Percentiles rank a stretch among this genome's conserved stretches.
phyloP scores from a whole-genome alignment of 2,329 filamentous ascomycete genomes.

The Fusarium sublunatum region DNA sequence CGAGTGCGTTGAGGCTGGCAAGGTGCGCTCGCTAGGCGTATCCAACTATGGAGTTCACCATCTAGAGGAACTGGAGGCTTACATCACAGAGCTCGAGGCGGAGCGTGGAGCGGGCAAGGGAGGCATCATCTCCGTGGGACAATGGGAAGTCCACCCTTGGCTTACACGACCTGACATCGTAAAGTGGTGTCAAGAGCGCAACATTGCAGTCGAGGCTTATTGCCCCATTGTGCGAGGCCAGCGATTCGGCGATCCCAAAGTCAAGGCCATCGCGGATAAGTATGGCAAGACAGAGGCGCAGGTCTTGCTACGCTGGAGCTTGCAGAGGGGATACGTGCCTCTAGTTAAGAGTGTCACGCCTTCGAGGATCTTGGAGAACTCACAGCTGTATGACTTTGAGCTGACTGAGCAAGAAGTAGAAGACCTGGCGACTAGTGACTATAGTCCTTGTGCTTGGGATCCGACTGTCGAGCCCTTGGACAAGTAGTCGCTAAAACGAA shows the following conservation, averaged over 20 bases:
- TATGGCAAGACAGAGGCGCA: constrained; percentile 80
- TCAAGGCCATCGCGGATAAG: constrained; percentile 75
- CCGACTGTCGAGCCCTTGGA: constrained; percentile 62
- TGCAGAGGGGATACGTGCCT: constrained; percentile 81
- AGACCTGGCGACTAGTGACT: constrained; percentile 61
- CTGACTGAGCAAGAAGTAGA: constrained; percentile 64
- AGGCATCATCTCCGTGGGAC: constrained; percentile 82
- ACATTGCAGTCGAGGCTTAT: constrained; percentile 72
- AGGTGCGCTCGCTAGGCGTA: constrained; percentile 71
- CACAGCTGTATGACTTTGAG: constrained; percentile 66
- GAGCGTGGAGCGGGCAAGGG: constrained; percentile 72
- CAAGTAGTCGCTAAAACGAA: constrained; percentile 39
- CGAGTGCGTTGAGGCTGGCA: constrained; percentile 71
- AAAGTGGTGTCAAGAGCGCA: constrained; percentile 75
- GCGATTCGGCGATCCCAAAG: constrained; percentile 74
- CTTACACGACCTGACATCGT: constrained; percentile 81
- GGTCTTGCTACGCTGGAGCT: constrained; percentile 81
- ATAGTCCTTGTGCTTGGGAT: constrained; percentile 68
- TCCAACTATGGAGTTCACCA: constrained; percentile 74
- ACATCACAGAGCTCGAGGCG: constrained; percentile 70
- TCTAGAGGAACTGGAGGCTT: constrained; percentile 67
- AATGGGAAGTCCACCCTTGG: constrained; percentile 94
- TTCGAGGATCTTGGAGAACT: constrained; percentile 73
- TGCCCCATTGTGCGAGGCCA: constrained; percentile 72
- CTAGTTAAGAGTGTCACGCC: constrained; percentile 79